A percentile compares a stretch with the other conserved stretches of the same genome.
phyloP scores from a whole-genome alignment of 176 grass and related monocot species.

The Bonia amplexicaulis region DNA sequence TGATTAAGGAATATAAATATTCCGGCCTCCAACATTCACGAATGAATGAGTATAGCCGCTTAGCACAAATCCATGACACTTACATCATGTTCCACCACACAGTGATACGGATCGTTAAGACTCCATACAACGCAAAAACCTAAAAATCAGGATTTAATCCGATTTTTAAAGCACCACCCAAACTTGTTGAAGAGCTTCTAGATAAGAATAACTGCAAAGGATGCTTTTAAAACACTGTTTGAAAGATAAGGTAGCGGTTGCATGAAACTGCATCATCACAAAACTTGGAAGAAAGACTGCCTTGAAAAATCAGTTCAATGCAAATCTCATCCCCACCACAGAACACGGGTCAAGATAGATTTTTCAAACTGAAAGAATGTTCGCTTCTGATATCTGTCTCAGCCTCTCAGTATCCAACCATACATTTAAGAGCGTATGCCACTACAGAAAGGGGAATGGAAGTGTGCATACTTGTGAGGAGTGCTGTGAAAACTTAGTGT shows the following conservation, averaged over 20 bases:
- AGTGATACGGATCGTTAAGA: too few species aligned
- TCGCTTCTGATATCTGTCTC: background rate
- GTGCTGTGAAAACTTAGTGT: background rate
- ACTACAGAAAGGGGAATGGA: background rate
- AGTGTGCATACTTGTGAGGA: background rate
- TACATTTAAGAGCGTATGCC: background rate
- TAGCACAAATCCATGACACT: too few species aligned
- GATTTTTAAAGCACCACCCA: too few species aligned
- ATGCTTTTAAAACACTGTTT: background rate
- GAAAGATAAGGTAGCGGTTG: background rate
- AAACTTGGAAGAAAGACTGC: background rate
- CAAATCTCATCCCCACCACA: background rate
- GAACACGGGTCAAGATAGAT: background rate
- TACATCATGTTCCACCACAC: too few species aligned
- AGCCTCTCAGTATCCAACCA: background rate
- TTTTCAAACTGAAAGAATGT: background rate
- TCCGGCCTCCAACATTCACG: too few species aligned
- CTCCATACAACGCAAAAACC: too few species aligned
- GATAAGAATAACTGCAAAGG: background rate
- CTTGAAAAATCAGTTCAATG: background rate
- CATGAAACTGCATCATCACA: conserved; percentile 1
- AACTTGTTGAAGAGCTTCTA: too few species aligned
- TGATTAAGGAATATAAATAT: too few species aligned
- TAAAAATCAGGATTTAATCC: too few species aligned
- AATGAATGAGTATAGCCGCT: too few species aligned